Percentiles rank a stretch among this genome's conserved stretches.
Conservation (phyloP, 257 asterid genomes). For the Solanum neorickii region DNA sequence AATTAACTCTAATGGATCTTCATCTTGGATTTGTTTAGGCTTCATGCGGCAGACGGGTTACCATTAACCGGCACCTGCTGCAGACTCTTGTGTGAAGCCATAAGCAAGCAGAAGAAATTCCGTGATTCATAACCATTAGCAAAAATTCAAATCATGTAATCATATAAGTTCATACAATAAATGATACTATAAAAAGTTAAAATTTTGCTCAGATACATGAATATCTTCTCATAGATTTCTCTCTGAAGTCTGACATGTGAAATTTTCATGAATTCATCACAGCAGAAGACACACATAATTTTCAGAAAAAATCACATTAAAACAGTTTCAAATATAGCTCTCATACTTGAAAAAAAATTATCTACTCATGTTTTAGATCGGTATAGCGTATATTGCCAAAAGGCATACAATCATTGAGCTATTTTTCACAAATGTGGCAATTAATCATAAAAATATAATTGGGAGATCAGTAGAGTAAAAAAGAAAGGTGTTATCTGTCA, state of each 20-base stretch:
- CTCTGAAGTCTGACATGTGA: slow-evolving; percentile 10
- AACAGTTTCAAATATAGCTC: not conserved
- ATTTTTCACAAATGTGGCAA: not conserved
- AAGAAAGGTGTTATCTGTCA: slow-evolving; percentile 30
- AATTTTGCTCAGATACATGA: slow-evolving; percentile 28
- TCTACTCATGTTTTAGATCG: slow-evolving; percentile 10
- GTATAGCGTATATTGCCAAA: slow-evolving; percentile 40
- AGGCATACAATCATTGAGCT: slow-evolving; percentile 25
- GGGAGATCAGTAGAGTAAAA: slow-evolving; percentile 32
- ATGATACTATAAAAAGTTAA: no score
- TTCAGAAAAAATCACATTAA: not conserved
- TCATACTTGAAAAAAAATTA: not conserved
- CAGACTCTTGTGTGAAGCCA: not conserved
- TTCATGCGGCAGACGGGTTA: not conserved
- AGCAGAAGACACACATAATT: not conserved
- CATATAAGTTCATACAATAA: not conserved
- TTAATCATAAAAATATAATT: not conserved
- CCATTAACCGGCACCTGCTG: not conserved
- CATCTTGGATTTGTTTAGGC: not conserved
- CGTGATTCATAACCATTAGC: not conserved
- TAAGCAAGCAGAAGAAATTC: not conserved
- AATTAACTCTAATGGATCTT: not conserved
- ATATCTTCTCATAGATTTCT: slow-evolving; percentile 37
- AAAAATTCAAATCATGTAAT: no score
- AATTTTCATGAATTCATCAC: not conserved